Percentiles rank a stretch among this genome's conserved stretches.
These are phyloP conservation scores for Talaromyces amestolkiae DNA, from an alignment of 2,329 filamentous ascomycete species.

Conservation along the genomic window DNA sequence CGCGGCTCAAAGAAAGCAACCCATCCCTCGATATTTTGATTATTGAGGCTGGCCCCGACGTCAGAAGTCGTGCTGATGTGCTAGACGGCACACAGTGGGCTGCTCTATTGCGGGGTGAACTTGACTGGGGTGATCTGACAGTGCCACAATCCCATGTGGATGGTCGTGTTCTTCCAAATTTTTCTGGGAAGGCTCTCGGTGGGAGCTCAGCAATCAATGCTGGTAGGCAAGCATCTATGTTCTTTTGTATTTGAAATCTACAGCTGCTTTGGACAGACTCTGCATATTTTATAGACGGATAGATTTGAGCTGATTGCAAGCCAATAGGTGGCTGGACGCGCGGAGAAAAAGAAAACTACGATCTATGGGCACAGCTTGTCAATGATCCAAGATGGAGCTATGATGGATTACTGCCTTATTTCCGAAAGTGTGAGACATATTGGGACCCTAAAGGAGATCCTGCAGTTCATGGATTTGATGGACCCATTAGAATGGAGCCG, in stretches of 20 bases:
- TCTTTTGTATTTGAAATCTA: neutral
- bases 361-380: constrained; percentile 28
- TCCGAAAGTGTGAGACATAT: constrained; percentile 28
- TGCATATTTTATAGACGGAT: neutral
- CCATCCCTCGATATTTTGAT: constrained; percentile 27
- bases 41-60: constrained; percentile 34
- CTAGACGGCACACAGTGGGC: constrained; percentile 19
- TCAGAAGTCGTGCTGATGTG: constrained; percentile 10
- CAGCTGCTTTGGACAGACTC: neutral
- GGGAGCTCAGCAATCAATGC: constrained; percentile 33
- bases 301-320: neutral
- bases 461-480: constrained; percentile 28
- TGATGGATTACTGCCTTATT: constrained; percentile 29
- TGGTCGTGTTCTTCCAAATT: constrained; percentile 27
- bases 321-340: constrained; percentile 18
- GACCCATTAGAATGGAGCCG: constrained; percentile 25
- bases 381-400: constrained; percentile 30
- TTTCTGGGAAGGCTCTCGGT: constrained; percentile 29
- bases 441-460: constrained; percentile 26
- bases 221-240: constrained; percentile 20
- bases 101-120: constrained; percentile 27
- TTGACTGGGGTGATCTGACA: constrained; percentile 35
- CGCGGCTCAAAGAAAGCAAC: constrained; percentile 27
- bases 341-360: constrained; percentile 29
- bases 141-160: constrained; percentile 32